Evolutionary conservation across 352 stramenopile genomes (phyloP).

Genomic region (Phytophthora pluvialis): DNA sequence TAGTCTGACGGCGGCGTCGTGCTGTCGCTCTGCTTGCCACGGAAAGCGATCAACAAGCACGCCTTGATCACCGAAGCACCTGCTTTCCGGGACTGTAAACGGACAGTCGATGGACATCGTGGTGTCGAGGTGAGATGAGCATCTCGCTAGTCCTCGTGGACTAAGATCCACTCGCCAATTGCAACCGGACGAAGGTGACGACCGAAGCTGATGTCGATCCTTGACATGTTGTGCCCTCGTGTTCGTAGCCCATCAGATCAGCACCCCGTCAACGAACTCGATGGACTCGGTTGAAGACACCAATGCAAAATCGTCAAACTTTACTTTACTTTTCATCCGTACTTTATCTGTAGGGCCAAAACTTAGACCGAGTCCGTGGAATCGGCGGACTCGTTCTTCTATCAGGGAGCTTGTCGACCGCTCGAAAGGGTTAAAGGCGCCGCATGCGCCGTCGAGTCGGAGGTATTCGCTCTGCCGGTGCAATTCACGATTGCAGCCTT

Average conservation of each 20-base stretch:
- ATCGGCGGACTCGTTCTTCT: constrained; percentile 41
- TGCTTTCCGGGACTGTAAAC: constrained; percentile 19
- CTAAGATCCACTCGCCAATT: constrained; percentile 17
- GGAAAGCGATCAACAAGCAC: neutral
- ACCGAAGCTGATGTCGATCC: constrained; percentile 2
- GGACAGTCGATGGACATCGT: constrained; percentile 9
- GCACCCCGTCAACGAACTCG: neutral
- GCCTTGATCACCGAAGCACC: constrained; percentile 13
- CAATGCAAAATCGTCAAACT: constrained; percentile 38
- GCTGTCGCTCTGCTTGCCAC: neutral
- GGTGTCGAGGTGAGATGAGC: constrained; percentile 16
- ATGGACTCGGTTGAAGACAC: constrained; percentile 4
- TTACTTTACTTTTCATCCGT: constrained; percentile 55
- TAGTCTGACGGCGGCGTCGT: neutral
- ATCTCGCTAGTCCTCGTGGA: constrained; percentile 18
- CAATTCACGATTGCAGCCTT: constrained; percentile 32
- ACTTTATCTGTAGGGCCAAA: constrained; percentile 53
- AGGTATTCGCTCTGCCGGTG: constrained; percentile 29
- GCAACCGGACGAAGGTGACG: constrained; percentile 31
- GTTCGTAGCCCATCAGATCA: constrained; percentile 1
- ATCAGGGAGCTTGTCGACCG: constrained; percentile 28
- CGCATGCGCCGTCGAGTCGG: constrained; percentile 39
- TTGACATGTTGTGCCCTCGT: constrained; percentile 17
- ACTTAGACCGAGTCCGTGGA: constrained; percentile 39
- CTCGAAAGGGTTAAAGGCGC: constrained; percentile 19